Evolutionary conservation across 371 early-diverging fungal species (phyloP), one percentile per base, ranked within the genome.

Genomic region (Saksenaea oblongispora): DNA sequence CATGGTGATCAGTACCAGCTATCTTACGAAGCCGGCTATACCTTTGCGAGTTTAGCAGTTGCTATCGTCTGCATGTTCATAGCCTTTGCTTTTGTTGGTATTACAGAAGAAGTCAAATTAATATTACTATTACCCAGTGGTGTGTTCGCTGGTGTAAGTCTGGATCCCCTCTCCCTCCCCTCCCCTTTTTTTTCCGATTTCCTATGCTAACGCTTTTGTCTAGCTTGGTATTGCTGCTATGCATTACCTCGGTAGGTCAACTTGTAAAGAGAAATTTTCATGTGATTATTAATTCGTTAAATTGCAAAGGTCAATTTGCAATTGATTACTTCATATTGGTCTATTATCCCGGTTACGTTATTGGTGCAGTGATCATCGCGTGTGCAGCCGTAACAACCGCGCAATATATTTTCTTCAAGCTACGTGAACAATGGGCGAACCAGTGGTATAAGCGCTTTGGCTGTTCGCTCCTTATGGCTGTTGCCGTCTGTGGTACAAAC

Each of bases 371-470:
- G 27, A 44, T 73, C 9, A 81, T 81, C 34, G 78, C 78, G 14
- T 64, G 70, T 35, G 59, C 36, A 10, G 78, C 78, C 15, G 72
- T 72, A 2, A 73, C 68, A 5, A 60, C 62, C 1, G 81, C 81
- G 9, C 59, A 78, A 9, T 70, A 56, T 24, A 76, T 81, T 17
- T 81, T 81, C 54, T 81, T 81, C 60, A 78, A 78, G 41, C 56
- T 81, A 42, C 71, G 81, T 5, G 78, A 78, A 28, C 64, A 74
- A 53, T 78, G 81, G 81, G 67, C 63, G 13, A 76, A 73, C 28
- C 72, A 73, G 44, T 81, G 81, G 81, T 81, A 81, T 59, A 81
- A 76, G 44, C 67, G 81, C 11, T 58, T 78, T 15, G 74, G 71
- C 2, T 78, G 75, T 41, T 70, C 81, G 3, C 61, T 76, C 54